Evolutionary conservation across 1,284 basidiomycete species (phyloP).

Genomic region (Irpex rosettiformis): DNA sequence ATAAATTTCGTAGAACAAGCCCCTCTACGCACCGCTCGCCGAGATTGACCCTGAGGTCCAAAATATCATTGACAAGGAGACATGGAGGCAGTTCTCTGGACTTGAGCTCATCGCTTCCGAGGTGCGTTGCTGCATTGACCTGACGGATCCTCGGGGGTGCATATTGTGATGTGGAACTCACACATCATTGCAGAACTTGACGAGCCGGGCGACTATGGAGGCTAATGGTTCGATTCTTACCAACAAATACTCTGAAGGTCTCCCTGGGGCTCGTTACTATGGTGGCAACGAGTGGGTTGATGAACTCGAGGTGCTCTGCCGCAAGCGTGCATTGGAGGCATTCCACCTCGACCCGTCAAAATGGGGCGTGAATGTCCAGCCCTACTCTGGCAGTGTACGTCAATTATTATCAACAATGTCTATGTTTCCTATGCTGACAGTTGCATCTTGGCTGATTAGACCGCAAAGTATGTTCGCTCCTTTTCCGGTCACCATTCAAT

Average conservation of each 20-base stretch:
- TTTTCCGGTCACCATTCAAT: not conserved
- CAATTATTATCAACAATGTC: not conserved
- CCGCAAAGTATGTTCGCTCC: conserved; percentile 67
- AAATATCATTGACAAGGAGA: conserved; percentile 99
- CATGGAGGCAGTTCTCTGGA: conserved; percentile 97
- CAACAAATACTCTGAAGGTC: conserved; percentile 98
- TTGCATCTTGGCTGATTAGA: conserved; percentile 38
- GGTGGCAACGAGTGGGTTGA: conserved; percentile 98
- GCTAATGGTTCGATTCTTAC: conserved; percentile 99
- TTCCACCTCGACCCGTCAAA: conserved; percentile 92
- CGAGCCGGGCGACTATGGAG: conserved; percentile 92
- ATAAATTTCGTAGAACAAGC: conserved; percentile 69
- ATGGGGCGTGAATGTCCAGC: conserved; percentile 99
- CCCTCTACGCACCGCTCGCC: conserved; percentile 83
- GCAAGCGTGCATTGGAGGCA: conserved; percentile 92
- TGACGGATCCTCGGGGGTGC: not conserved
- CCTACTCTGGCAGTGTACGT: conserved; percentile 83
- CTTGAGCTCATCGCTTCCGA: conserved; percentile 96
- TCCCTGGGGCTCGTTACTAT: conserved; percentile 95
- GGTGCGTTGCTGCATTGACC: conserved; percentile 38
- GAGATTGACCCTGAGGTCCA: conserved; percentile 94
- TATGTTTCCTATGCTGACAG: conserved; percentile 3
- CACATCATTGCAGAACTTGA: conserved; percentile 70
- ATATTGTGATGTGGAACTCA: conserved; percentile 6
- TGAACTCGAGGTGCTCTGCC: conserved; percentile 93